Percentiles rank a stretch among this genome's conserved stretches.
Conservation (phyloP, 257 asterid species). For the Euphrasia confusa region DNA sequence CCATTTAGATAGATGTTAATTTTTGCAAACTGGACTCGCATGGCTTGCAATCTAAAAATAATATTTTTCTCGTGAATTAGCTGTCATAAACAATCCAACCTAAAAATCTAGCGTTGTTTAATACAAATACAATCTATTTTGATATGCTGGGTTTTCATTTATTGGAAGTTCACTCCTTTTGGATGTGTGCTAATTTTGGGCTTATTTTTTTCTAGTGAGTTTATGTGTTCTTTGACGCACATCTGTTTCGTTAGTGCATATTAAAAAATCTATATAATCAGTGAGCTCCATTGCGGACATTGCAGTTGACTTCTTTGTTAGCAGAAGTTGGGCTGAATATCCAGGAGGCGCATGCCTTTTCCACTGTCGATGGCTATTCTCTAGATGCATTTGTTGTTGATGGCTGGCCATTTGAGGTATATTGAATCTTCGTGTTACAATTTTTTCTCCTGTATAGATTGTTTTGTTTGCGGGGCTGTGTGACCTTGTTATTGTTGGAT, state of each 20-base stretch:
- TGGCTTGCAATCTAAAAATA: background rate
- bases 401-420: conserved; percentile 95
- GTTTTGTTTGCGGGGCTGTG: conserved; percentile 8
- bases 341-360: conserved; percentile 98
- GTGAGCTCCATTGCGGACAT: conserved; percentile 32
- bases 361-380: conserved; percentile 90
- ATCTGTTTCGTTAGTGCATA: conserved; percentile 7
- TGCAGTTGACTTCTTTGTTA: conserved; percentile 88
- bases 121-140: background rate
- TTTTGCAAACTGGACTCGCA: background rate
- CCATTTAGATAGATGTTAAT: background rate
- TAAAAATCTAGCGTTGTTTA: too few species aligned
- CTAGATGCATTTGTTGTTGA: conserved; percentile 96
- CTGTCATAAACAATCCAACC: background rate
- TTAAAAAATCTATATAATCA: background rate
- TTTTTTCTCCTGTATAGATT: conserved; percentile 11
- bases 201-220: background rate
- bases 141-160: background rate
- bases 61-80: background rate
- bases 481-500: background rate
- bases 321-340: conserved; percentile 92
- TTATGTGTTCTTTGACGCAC: background rate
- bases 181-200: background rate
- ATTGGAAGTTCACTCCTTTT: background rate
- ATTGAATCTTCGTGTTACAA: conserved; percentile 11